A percentile compares a stretch with the other conserved stretches of the same genome.
Conservation (phyloP, 2,329 filamentous ascomycete genomes). For the Aureobasidium sp. region DNA sequence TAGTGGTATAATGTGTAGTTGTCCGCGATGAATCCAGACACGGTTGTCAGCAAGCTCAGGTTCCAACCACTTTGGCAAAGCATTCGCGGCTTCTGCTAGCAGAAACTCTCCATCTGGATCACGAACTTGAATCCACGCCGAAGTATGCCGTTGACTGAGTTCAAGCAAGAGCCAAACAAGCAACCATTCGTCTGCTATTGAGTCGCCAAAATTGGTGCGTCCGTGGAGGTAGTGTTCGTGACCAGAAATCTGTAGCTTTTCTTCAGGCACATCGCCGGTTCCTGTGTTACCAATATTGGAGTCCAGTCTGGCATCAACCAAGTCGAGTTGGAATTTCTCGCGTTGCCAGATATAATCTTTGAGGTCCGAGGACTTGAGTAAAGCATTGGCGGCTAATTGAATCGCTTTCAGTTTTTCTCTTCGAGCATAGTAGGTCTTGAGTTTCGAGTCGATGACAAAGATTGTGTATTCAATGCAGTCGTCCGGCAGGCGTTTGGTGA, state of each 20-base stretch:
- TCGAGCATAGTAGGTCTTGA: slow-evolving; percentile 46
- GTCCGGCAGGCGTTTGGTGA: slow-evolving; percentile 65
- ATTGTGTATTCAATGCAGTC: slow-evolving; percentile 82
- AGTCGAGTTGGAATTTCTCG: slow-evolving; percentile 62
- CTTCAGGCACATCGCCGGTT: background rate
- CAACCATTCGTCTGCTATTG: slow-evolving; percentile 95
- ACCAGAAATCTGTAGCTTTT: background rate
- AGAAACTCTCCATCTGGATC: slow-evolving; percentile 95
- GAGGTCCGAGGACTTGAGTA: slow-evolving; percentile 56
- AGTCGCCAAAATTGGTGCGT: slow-evolving; percentile 82
- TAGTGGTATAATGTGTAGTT: slow-evolving; percentile 65
- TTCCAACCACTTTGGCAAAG: slow-evolving; percentile 81
- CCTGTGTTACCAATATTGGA: slow-evolving; percentile 13
- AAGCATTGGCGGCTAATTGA: slow-evolving; percentile 58
- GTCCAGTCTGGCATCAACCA: slow-evolving; percentile 41
- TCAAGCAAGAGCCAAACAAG: slow-evolving; percentile 84
- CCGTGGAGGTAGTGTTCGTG: slow-evolving; percentile 51
- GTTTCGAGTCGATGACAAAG: slow-evolving; percentile 57
- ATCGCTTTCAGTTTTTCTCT: slow-evolving; percentile 63
- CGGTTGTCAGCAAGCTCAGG: slow-evolving; percentile 83
- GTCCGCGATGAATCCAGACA: slow-evolving; percentile 78
- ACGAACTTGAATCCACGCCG: slow-evolving; percentile 73
- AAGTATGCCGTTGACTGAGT: slow-evolving; percentile 63
- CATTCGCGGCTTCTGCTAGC: slow-evolving; percentile 85
- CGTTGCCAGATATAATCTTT: slow-evolving; percentile 93